phyloP scores from a whole-genome alignment of 148 eudicot species.

The Oxyria digyna region DNA sequence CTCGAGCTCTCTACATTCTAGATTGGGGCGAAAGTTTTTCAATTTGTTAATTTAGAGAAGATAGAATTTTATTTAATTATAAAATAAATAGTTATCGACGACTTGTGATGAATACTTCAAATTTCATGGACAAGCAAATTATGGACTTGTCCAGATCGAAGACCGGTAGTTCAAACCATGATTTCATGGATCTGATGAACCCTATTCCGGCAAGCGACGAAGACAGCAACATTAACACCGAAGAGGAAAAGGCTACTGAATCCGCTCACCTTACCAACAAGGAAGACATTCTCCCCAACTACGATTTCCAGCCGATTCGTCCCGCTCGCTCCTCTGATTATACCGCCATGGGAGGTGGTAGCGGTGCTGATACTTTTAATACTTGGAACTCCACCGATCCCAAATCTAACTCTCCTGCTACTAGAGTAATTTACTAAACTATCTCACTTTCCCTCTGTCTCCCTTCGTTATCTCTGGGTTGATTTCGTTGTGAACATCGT shows the following conservation, averaged over 20 bases:
- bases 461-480: neutral
- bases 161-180: slow-evolving; percentile 18
- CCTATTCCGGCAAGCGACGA: slow-evolving; percentile 28
- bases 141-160: slow-evolving; percentile 88
- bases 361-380: slow-evolving; percentile 23
- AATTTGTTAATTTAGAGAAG: neutral
- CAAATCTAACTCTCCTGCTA: neutral
- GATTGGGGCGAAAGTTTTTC: neutral
- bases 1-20: neutral
- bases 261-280: slow-evolving; percentile 19
- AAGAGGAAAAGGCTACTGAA: neutral
- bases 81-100: neutral
- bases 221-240: neutral
- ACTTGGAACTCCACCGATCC: slow-evolving; percentile 50
- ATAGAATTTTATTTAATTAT: neutral
- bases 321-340: slow-evolving; percentile 22
- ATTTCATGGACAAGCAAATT: slow-evolving; percentile 88
- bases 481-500: neutral
- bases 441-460: neutral
- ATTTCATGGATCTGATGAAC: slow-evolving; percentile 63
- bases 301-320: slow-evolving; percentile 82
- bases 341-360: slow-evolving; percentile 14
- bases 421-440: neutral
- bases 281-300: slow-evolving; percentile 57
- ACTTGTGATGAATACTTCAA: slow-evolving; percentile 64